Base-by-base conservation (phyloP, 805 yeast species). In the Candida vartiovaarae region DNA sequence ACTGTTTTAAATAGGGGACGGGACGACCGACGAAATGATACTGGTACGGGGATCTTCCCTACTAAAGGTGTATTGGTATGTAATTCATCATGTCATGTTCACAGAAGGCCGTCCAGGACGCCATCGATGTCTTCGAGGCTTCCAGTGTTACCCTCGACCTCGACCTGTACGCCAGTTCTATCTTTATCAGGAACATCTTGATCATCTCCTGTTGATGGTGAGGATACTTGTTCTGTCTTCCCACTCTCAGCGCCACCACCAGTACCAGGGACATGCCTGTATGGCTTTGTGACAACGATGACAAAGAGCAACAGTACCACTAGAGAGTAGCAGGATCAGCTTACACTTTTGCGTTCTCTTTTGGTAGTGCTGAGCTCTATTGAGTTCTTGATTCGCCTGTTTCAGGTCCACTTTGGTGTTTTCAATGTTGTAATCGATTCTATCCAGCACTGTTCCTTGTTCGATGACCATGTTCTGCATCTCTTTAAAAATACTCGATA, bases 401-500 rank as follows among this genome's bases (percentile, higher is more conserved):
- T 81, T 78, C 46, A 91, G 75, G 51, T 88, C 84, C 32, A 77
- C 77, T 3, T 78, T 82, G n/a, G 95, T 83, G 47, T 80, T 80
- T 48, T 83, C 84, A 46, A 93, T 66, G 59, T 93, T 93, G 62
- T 91, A 93, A 63, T 91, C 99, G 44, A 93, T 91, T 52, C 97
- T 70, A 64, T 93, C 99, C 47, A 93, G 71, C 36, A 93, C 74
- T 0, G 96, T 87, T 1, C 99, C 99, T 64, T 93, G 99, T 57
- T 93, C 98, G 44, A 93, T 84, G 36, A 93, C 86, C 73, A 93
- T 71, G 33, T 80, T 78, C 57, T 95, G 97, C 76, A 93, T 76
- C 57, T 93, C 98, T 60, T 84, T 84, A 68, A 93, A 93, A 37
- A 93, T 91, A 2, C 91, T 87, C 29, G 95, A 84, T 1, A 93